Conservation (phyloP, 331 rosid species). For the Acacia pycnantha region DNA sequence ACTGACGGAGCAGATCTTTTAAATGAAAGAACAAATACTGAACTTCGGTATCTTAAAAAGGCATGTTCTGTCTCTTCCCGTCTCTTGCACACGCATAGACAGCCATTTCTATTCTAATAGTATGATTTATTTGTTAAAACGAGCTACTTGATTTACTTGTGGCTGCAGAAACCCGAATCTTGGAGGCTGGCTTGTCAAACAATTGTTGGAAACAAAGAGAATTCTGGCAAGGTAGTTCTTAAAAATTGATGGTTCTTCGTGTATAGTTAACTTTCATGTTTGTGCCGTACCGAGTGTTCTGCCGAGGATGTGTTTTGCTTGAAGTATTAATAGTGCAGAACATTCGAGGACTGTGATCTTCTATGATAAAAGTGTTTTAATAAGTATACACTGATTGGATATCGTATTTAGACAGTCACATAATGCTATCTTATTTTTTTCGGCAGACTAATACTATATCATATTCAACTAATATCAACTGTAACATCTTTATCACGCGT, state of each 20-base stretch:
- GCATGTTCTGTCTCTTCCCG: conserved; percentile 38
- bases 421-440: not conserved
- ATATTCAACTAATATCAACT: not conserved
- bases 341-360: conserved; percentile 2
- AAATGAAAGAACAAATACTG: conserved; percentile 88
- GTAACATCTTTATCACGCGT: not conserved
- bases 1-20: conserved; percentile 72
- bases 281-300: conserved; percentile 16
- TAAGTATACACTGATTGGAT: not conserved
- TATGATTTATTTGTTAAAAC: conserved; percentile 1
- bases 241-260: conserved; percentile 24
- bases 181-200: conserved; percentile 99
- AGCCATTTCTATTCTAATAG: not conserved
- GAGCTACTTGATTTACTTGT: conserved; percentile 6
- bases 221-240: conserved; percentile 77
- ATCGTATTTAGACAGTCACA: not conserved
- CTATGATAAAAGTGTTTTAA: not conserved
- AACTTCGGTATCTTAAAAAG: conserved; percentile 83
- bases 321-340: conserved; percentile 2
- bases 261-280: not conserved
- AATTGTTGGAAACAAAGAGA: conserved; percentile 88
- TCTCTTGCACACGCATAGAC: not conserved
- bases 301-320: not conserved
- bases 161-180: conserved; percentile 82
- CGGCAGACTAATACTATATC: no score